Evolutionary conservation across 371 early-diverging fungal species (phyloP), one percentile per base, ranked within the genome.

Genomic region (Zychaea mexicana): DNA sequence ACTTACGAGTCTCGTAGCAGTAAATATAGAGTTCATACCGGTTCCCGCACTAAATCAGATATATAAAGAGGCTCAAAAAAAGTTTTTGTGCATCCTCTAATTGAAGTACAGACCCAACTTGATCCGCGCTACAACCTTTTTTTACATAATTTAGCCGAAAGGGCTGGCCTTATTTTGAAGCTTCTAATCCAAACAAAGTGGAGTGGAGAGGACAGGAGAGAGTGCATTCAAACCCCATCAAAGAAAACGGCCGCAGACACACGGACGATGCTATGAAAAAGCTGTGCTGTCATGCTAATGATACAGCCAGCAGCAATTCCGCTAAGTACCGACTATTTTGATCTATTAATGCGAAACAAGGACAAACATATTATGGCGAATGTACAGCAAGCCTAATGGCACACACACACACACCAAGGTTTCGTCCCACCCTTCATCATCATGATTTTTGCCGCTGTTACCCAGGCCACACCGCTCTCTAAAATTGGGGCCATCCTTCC

Each of bases 81-180:
- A 22, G 21, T 47, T 47, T 49, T 49, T 49, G 49, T 49, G 49
- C 49, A 49, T 22, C 49, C 21, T 46, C n/a, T 19, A 24, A 9
- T 49, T 49, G 49, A 49, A 49, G 24, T 10, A 22, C 49, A 49
- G 49, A 45, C 2, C 49, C 42, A n/a, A 49, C 49, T 49, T 49
- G 49, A 49, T 49, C 49, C 49, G n/a, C n/a, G n/a, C n/a, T n/a
- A 24, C 49, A 49, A 17, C 49, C 22, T 49, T 24, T 24, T 7
- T 49, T 22, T 49, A 49, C 13, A n/a, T n/a, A n/a, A n/a, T 49
- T 49, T 24, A 49, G 49, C 49, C 0, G 49, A 49, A 10, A 6
- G 7, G 4, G 7, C 12, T 42, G 42, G 49, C 24, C 10, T 49
- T 22, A 22, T 49, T 49, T 47, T 47, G n/a, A 45, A 17, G 33